phyloP scores from a whole-genome alignment of 1,139 yeast genomes.

The Nakaseomyces glabratus region DNA sequence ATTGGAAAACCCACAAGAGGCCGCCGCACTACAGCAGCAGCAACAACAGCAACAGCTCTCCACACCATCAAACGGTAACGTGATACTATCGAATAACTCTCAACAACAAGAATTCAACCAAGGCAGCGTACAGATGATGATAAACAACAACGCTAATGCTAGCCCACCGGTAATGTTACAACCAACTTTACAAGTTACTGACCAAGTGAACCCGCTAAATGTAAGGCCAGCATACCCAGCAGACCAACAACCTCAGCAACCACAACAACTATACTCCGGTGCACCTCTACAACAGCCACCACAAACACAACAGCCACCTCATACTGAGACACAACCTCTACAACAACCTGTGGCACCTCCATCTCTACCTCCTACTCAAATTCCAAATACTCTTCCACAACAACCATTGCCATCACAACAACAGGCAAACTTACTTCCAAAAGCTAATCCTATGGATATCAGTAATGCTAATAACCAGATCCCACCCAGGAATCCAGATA shows the following conservation, averaged over 20 bases:
- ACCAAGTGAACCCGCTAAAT: conserved; percentile 27
- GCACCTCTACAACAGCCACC: conserved; percentile 17
- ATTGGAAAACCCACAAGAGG: conserved; percentile 23
- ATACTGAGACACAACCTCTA: conserved; percentile 17
- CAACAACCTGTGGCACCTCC: conserved; percentile 14
- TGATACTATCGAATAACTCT: not conserved
- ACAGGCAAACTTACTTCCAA: conserved; percentile 5
- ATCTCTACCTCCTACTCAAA: conserved; percentile 4
- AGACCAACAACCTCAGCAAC: conserved; percentile 17
- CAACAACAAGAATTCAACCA: conserved; percentile 6
- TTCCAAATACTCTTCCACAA: conserved; percentile 6
- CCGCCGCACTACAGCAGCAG: conserved; percentile 21
- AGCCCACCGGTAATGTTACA: conserved; percentile 28
- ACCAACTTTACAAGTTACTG: conserved; percentile 27
- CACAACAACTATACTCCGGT: too few species aligned
- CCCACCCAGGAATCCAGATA: conserved; percentile 1
- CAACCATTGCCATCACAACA: conserved; percentile 4
- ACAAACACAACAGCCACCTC: conserved; percentile 15
- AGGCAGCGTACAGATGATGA: conserved; percentile 5
- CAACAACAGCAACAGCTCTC: conserved; percentile 20
- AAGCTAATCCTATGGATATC: conserved; percentile 5
- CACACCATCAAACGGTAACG: conserved; percentile 14
- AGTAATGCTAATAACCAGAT: conserved; percentile 7
- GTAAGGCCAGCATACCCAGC: conserved; percentile 15
- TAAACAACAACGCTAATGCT: conserved; percentile 8